Base-by-base conservation (phyloP, 495 filamentous ascomycete genomes). In the Podospora tetraspora region DNA sequence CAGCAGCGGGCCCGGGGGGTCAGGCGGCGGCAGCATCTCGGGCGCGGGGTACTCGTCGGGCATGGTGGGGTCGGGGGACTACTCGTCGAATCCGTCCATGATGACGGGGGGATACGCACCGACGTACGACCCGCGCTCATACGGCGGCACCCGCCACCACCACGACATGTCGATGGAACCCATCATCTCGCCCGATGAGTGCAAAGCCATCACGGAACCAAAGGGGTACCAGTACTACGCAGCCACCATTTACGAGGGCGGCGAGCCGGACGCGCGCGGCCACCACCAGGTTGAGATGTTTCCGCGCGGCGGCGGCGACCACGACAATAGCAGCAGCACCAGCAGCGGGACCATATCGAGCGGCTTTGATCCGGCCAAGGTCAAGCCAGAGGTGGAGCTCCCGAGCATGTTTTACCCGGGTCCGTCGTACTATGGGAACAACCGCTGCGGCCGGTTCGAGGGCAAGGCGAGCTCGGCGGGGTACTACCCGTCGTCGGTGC, bases 1-100 rank as follows among this genome's bases (percentile, higher is more conserved):
- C 0, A 91, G 88, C 74, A 90, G 89, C 77, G 89, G 88, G n/a
- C 88, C 89, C 2, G 89, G 89, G 7, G 87, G 89, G 23, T 83
- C 81, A 13, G 82, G 83, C 22, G 83, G 82, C 34, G 75, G 79
- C 37, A 81, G 83, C 71, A 82, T 85, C 60, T 78, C 78, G 65
- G 82, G 84, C 34, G 78, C 77, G 63, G 81, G 79, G 16, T 84
- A 82, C 62, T 72, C 76, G 3, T 76, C 80, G 10, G 74, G 74
- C 56, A 73, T 81, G 57, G 69, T 80, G 8, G 78, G 77, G 0
- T 73, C 72, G 1, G 59, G 72, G 3, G 80, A 83, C 12, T 83
- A 81, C 62, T 70, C 75, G 1, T 60, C 77, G 6, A 72, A 75
- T 52, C 67, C 73, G 63, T 77, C 78, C 27, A 72, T 78, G 64